Conservation (phyloP, 2,329 filamentous ascomycete species). For the Aspergillus viridinutans region DNA sequence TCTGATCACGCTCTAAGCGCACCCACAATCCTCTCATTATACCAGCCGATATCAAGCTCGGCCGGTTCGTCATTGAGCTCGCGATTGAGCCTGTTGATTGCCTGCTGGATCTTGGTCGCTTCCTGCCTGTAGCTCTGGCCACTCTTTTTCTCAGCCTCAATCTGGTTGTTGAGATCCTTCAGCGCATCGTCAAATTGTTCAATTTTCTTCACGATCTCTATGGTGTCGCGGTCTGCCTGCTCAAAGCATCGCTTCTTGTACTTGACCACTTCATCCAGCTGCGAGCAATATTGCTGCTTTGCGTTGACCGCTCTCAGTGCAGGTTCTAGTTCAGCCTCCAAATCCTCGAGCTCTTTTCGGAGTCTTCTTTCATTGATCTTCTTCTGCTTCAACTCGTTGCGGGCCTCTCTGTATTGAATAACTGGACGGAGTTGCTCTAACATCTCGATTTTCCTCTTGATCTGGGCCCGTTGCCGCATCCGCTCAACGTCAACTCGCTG, state of each 20-base stretch:
- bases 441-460: constrained; percentile 60
- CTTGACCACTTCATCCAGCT: constrained; percentile 54
- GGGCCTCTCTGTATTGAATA: constrained; percentile 59
- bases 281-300: constrained; percentile 62
- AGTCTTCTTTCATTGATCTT: constrained; percentile 56
- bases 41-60: constrained; percentile 65
- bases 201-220: constrained; percentile 38
- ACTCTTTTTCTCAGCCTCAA: constrained; percentile 50
- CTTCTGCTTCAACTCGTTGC: constrained; percentile 45
- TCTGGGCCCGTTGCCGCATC: constrained; percentile 67
- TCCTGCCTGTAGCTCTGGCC: constrained; percentile 52
- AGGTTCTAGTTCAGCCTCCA: constrained; percentile 63
- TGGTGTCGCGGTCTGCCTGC: constrained; percentile 49
- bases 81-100: constrained; percentile 61
- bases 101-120: constrained; percentile 47
- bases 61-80: constrained; percentile 59
- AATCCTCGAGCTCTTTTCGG: constrained; percentile 52
- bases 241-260: constrained; percentile 54
- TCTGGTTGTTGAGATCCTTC: constrained; percentile 34
- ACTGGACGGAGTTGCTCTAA: constrained; percentile 64
- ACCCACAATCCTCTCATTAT: constrained; percentile 69
- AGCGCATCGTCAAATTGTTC: constrained; percentile 37
- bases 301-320: constrained; percentile 63
- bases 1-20: not conserved
- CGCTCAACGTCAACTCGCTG: constrained; percentile 80